Evolutionary conservation across 2,329 filamentous ascomycete species (phyloP), one percentile per base, ranked within the genome.

Genomic region (Pyrenophora tritici-repentis): DNA sequence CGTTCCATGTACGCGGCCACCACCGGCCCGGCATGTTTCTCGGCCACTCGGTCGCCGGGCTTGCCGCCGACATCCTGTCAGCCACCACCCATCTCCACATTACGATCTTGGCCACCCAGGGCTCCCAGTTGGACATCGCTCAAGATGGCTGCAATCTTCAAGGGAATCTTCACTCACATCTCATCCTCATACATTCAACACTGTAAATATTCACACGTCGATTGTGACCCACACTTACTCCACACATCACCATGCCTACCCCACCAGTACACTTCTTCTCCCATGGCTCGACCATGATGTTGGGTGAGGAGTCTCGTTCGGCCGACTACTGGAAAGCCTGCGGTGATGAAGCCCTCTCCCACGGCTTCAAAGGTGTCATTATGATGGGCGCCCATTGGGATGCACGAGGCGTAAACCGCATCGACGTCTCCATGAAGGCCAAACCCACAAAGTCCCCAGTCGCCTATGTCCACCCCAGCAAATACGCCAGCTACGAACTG

Each of bases 341-440:
- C 59, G 86, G 86, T 40, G 83, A 87, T 56, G 82, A 83, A 53
- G 85, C 85, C 2, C 77, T 86, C 5, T 79, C 77, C 5, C 73
- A 83, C 52, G 79, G 79, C 12, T 78, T 88, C 68, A 83, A 86
- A 68, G 82, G 84, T 33, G 75, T 88, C 2, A 75, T 88, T 29
- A 86, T 88, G 66, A 88, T 88, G 85, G 84, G 85, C 37, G 86
- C 86, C 0, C 86, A 89, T 63, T 89, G 86, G 86, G 85, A 83
- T 42, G 78, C 79, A 2, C 66, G 76, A 7, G 78, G 79, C 34
- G 79, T 84, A 49, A 70, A 73, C 53, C 74, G 76, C 29, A 80
- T 89, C 58, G 78, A 87, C 67, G 79, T 89, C 2, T 73, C 84
- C 3, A 83, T 80, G 44, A 86, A 88, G 55, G 82, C 84, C 0